phyloP scores from a whole-genome alignment of 345 rosid genomes.

The Laguncularia racemosa region DNA sequence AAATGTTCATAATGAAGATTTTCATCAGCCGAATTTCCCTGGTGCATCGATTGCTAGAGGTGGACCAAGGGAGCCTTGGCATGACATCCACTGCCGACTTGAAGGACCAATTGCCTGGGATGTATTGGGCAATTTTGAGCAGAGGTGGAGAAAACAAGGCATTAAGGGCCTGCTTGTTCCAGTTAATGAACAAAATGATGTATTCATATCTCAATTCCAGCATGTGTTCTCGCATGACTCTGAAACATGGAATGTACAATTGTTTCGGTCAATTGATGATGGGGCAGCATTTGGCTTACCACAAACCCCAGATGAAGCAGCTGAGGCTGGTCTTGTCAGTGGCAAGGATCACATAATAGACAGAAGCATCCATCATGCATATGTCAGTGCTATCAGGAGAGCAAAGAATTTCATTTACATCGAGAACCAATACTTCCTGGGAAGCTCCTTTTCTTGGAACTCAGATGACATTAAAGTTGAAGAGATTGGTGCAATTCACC shows the following conservation, averaged over 20 bases:
- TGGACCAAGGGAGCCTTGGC: constrained; percentile 53
- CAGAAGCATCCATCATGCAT: constrained; percentile 45
- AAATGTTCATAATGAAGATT: constrained; percentile 24
- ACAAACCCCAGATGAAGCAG: constrained; percentile 23
- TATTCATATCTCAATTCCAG: constrained; percentile 20
- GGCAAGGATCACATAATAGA: constrained; percentile 29
- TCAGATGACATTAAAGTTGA: constrained; percentile 10
- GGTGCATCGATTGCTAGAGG: constrained; percentile 29
- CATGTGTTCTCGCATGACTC: constrained; percentile 15
- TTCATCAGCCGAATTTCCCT: constrained; percentile 32
- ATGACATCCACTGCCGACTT: constrained; percentile 37
- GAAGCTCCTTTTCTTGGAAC: constrained; percentile 39
- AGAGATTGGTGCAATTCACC: constrained; percentile 29
- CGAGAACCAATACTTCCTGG: constrained; percentile 42
- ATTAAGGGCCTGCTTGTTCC: constrained; percentile 21
- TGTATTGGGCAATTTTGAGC: constrained; percentile 37
- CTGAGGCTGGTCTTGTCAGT: constrained; percentile 24
- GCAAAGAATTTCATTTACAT: constrained; percentile 42
- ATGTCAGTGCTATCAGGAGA: constrained; percentile 37
- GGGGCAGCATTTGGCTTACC: constrained; percentile 41
- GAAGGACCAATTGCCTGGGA: constrained; percentile 47
- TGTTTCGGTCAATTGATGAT: constrained; percentile 38
- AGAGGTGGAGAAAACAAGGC: constrained; percentile 48
- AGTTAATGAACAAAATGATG: constrained; percentile 11
- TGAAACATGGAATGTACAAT: constrained; percentile 40